Base-by-base conservation (phyloP, 768 basidiomycete genomes). In the Boletus rubropictus region DNA sequence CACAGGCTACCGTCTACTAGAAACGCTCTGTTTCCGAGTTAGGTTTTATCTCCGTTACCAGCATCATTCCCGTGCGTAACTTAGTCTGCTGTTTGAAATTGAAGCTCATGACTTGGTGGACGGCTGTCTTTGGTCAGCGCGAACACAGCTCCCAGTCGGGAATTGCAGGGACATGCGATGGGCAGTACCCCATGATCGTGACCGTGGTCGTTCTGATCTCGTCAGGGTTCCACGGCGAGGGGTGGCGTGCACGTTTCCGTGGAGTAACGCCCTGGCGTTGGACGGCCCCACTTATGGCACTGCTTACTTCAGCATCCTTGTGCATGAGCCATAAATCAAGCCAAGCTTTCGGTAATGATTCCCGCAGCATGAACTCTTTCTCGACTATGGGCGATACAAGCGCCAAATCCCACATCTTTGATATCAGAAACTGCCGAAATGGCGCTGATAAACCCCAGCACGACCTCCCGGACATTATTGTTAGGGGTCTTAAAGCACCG, bases 401-500 rank as follows among this genome's bases (percentile, higher is more conserved):
- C 41, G 47, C 58, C 20, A 29, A 44, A 5, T 35, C 60, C 37
- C 51, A 50, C 35, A 51, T 63, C 33, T 37, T 63, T 18, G 61
- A 63, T 24, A 51, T 61, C 18, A 58, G 61, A 31, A 35, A 51
- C 46, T 49, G 38, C 32, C 54, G 50, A 18, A 37, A 40, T 9
- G 43, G 27, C n/a, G 9, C 17, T 5, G 27, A 50, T 15, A 49
- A 39, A 39, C 21, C 37, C 12, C 36, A 28, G 24, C 44, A 56
- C 33, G 72, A 74, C 58, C 63, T 81, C 39, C 57, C 67, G 17
- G 59, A 71, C 36, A 63, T 80, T 37, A 73, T 89, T 39, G 43
- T 77, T 34, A 65, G 65, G 21, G 85, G 86, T 15, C 75, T 90
- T 7, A 65, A 65, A 42, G 75, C 71, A 20, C 77, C 82, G 3